These are phyloP conservation scores for Aspergillus costaricaensis DNA, from an alignment of 2,329 filamentous ascomycete species.

Conservation along the genomic window DNA sequence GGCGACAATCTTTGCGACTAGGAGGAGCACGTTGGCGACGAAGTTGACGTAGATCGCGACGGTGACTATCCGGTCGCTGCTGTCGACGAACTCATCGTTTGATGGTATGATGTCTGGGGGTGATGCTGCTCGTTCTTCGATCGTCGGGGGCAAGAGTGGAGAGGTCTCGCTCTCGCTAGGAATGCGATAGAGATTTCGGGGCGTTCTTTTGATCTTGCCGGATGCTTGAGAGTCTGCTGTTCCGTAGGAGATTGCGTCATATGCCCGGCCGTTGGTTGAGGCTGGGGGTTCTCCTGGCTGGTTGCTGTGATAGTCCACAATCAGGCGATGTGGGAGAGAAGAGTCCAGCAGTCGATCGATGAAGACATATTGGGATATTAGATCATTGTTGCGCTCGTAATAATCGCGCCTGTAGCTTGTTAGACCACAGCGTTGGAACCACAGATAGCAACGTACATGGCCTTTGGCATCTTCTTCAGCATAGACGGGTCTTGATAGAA, in stretches of 20 bases:
- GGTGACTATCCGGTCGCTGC: slow-evolving; percentile 73
- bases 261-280: background rate
- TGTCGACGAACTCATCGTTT: slow-evolving; percentile 58
- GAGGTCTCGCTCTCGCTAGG: slow-evolving; percentile 40
- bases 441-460: slow-evolving; percentile 55
- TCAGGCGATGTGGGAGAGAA: slow-evolving; percentile 83
- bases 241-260: slow-evolving; percentile 52
- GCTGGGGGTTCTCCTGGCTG: background rate
- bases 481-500: slow-evolving; percentile 84
- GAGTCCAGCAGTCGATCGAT: slow-evolving; percentile 90
- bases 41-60: slow-evolving; percentile 87
- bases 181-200: slow-evolving; percentile 80
- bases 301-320: slow-evolving; percentile 73
- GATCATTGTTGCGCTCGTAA: slow-evolving; percentile 84
- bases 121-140: slow-evolving; percentile 63
- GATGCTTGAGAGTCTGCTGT: slow-evolving; percentile 23
- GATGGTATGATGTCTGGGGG: slow-evolving; percentile 51
- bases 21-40: slow-evolving; percentile 71
- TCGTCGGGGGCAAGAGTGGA: slow-evolving; percentile 25
- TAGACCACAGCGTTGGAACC: slow-evolving; percentile 1
- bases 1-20: slow-evolving; percentile 75
- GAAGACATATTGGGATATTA: slow-evolving; percentile 90
- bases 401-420: slow-evolving; percentile 65
- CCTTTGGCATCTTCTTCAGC: slow-evolving; percentile 68
- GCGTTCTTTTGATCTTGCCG: slow-evolving; percentile 67